Evolutionary conservation across 176 grass and related monocot genomes (phyloP).

Genomic region (Bromus sterilis): DNA sequence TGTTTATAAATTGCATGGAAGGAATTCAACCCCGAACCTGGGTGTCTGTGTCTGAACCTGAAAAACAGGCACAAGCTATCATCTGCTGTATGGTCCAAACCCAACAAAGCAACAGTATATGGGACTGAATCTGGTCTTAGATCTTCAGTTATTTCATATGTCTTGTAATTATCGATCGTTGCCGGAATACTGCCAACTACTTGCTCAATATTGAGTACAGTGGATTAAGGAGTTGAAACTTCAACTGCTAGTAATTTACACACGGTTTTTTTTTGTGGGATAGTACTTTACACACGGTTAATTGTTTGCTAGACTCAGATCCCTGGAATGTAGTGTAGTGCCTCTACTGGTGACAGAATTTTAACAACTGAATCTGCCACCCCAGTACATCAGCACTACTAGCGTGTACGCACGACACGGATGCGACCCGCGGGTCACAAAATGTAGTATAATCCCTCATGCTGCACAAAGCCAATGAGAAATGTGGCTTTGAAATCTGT

Average conservation of each 20-base stretch:
- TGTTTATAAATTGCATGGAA: not conserved
- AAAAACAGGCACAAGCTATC: conserved; percentile 27
- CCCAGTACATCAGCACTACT: not conserved
- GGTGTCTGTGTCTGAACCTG: conserved; percentile 20
- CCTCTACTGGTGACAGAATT: not conserved
- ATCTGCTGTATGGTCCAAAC: not conserved
- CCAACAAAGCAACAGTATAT: not conserved
- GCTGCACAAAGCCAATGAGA: not conserved
- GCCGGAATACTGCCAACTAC: not conserved
- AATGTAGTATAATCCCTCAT: not conserved
- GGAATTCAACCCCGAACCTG: conserved; percentile 13
- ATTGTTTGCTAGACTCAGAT: not conserved
- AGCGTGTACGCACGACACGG: not conserved
- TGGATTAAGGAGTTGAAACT: not conserved
- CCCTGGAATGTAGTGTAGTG: not conserved
- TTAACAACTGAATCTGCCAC: not conserved
- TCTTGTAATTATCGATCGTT: not conserved
- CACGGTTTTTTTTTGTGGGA: no score
- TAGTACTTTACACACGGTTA: not conserved
- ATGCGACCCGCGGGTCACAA: not conserved
- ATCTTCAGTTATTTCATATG: not conserved
- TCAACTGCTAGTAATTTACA: not conserved
- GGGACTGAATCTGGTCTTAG: conserved; percentile 8
- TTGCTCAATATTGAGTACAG: not conserved
- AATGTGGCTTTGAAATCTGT: not conserved